Base-by-base conservation (phyloP, 2,329 filamentous ascomycete genomes). In the Leptographium lundbergii region DNA sequence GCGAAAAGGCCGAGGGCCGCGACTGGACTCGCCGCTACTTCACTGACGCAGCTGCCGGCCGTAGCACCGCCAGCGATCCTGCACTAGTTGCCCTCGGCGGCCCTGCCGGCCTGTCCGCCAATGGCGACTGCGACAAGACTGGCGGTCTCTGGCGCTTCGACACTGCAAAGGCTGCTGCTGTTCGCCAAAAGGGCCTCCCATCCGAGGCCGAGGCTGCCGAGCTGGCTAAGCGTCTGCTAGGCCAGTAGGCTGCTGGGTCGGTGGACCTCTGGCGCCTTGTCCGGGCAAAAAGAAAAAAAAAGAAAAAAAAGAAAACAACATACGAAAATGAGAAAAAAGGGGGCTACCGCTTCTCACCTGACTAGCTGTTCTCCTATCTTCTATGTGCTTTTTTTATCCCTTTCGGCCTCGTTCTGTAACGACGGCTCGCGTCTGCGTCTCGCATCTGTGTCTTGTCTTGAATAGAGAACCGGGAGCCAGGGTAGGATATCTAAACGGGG, bases 21-120 rank as follows among this genome's bases (percentile, higher is more conserved):
- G 77, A 82, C 48, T 99, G 94, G 92, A 81, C 91, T 67, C 81
- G 91, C 53, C 81, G 87, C 58, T 97, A 94, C 75, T 99, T 97
- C 74, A 82, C 77, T 60, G 67, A 71, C 67, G 66, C 80, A 67
- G 68, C 77, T 61, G 74, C 60, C 22, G 73, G 72, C n/a, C 61
- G 68, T 48, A 51, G 22, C 45, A 1, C 51, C 27, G 27, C 47
- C 22, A 13, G 6, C 32, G 81, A 84, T 60, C 62, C 69, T 9
- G 70, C 76, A 0, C 75, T 84, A 17, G 66, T 71, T 56, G 62
- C 66, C 13, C 70, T 83, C 13, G 80, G 77, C 19, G 62, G 69
- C 10, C 63, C 69, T 22, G 77, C 77, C 2, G 78, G 80, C 4
- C 68, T 84, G 19, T 70, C 74, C 1, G 62, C 71, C 0, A 73